Conservation (phyloP, 805 yeast genomes). For the Pichia phayaonensis region DNA sequence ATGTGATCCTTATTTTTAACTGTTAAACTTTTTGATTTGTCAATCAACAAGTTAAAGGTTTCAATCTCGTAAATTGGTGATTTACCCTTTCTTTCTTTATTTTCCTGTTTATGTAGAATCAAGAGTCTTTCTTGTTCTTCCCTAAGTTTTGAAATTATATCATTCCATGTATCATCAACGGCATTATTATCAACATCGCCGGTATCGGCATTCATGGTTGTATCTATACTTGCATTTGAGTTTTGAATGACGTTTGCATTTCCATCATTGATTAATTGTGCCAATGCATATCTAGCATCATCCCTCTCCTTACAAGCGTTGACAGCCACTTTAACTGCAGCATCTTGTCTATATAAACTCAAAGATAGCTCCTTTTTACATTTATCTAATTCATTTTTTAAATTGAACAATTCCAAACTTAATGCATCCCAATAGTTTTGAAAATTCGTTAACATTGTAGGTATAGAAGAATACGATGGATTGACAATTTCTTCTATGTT, state of each 20-base stretch:
- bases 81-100: conserved; percentile 6
- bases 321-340: conserved; percentile 82
- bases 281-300: conserved; percentile 59
- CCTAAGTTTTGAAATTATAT: background rate
- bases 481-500: conserved; percentile 19
- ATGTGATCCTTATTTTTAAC: background rate
- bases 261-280: conserved; percentile 40
- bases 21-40: background rate
- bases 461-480: conserved; percentile 54
- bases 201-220: background rate
- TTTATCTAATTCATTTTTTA: conserved; percentile 61
- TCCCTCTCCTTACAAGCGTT: conserved; percentile 68
- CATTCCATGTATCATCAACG: background rate
- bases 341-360: conserved; percentile 80
- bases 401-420: conserved; percentile 69
- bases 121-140: conserved; percentile 6
- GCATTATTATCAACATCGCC: background rate
- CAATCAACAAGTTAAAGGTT: background rate
- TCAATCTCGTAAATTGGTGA: conserved; percentile 1
- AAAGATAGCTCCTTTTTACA: conserved; percentile 68
- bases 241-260: conserved; percentile 13
- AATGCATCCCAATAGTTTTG: conserved; percentile 90
- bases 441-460: conserved; percentile 62
- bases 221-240: background rate
- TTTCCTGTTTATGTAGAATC: conserved; percentile 6